Percentiles rank a stretch among this genome's conserved stretches.
phyloP scores from a whole-genome alignment of 73 alveolate genomes.

The Effrenium voratum region DNA sequence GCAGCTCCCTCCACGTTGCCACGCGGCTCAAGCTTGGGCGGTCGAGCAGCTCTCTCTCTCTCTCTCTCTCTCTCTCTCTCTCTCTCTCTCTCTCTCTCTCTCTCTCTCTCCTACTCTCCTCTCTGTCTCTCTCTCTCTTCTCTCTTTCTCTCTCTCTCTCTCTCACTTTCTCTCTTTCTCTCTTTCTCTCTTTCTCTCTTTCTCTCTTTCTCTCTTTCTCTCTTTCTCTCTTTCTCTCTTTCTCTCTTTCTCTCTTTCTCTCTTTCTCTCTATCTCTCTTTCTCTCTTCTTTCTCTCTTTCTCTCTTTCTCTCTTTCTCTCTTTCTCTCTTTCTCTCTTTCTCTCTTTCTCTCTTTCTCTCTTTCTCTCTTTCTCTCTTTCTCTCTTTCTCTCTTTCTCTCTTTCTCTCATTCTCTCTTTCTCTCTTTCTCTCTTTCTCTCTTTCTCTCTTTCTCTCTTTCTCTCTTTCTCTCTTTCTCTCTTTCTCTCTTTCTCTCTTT shows the following conservation, averaged over 20 bases:
- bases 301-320: neutral
- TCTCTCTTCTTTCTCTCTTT: neutral
- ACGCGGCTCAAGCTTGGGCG: too few relatives aligned
- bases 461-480: neutral
- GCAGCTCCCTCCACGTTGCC: too few relatives aligned
- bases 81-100: conserved; percentile 27
- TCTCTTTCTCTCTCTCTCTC: neutral
- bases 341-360: neutral
- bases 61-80: neutral
- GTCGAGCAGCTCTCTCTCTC: conserved; percentile 29
- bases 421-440: too few relatives aligned
- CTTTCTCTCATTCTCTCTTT: neutral
- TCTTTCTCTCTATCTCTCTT: neutral
- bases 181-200: neutral
- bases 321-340: neutral
- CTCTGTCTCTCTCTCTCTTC: neutral
- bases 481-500: neutral
- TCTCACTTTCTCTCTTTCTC: neutral
- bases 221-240: neutral
- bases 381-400: neutral
- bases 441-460: neutral
- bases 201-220: neutral
- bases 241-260: neutral
- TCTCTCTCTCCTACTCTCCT: neutral
- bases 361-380: neutral